Evolutionary conservation across 2,329 filamentous ascomycete genomes (phyloP).

Genomic region (Beauveria caledonica): DNA sequence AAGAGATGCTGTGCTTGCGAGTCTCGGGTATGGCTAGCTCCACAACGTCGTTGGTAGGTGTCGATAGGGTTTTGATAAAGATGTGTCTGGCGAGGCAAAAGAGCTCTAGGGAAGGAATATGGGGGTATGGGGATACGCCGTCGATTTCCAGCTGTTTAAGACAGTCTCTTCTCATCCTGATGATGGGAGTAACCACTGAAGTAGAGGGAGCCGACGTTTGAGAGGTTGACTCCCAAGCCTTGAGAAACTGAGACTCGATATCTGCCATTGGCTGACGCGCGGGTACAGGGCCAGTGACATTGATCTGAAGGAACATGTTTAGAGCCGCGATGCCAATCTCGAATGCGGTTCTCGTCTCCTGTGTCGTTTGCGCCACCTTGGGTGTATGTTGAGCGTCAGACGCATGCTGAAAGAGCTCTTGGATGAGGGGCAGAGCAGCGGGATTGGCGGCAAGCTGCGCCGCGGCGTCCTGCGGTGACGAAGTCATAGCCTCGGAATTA

Average conservation of each 20-base stretch:
- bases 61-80: constrained; percentile 25
- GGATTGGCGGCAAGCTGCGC: constrained; percentile 1
- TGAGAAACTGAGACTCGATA: constrained; percentile 32
- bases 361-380: neutral
- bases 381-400: neutral
- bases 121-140: constrained; percentile 75
- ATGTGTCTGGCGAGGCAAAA: constrained; percentile 62
- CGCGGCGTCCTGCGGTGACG: neutral
- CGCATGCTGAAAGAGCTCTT: constrained; percentile 1
- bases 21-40: constrained; percentile 20
- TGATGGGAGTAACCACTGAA: constrained; percentile 19
- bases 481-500: neutral
- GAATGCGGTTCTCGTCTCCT: constrained; percentile 14
- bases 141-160: constrained; percentile 68
- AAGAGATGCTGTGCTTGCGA: constrained; percentile 40
- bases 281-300: constrained; percentile 81
- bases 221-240: constrained; percentile 24
- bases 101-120: constrained; percentile 77
- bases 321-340: constrained; percentile 25
- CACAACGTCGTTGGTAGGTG: constrained; percentile 18
- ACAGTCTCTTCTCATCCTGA: constrained; percentile 45
- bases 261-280: constrained; percentile 16
- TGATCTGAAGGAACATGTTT: constrained; percentile 59
- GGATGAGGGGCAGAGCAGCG: neutral
- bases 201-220: neutral